Base-by-base conservation (phyloP, 164 flowering plant species). In the Liquidambar formosana region DNA sequence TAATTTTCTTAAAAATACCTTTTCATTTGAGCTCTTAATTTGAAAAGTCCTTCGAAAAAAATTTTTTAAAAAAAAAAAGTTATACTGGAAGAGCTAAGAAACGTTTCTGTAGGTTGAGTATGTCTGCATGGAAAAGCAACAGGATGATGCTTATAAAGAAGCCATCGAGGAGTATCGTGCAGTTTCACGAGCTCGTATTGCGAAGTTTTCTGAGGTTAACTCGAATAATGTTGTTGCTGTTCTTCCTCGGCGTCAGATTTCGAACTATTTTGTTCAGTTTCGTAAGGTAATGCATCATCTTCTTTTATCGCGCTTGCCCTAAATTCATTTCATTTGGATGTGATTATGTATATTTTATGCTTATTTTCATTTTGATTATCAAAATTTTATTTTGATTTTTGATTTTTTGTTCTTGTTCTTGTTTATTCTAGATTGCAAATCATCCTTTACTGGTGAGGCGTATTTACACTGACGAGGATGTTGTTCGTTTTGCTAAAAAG, bases 361-460 rank as follows among this genome's bases (percentile, higher is more conserved):
- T 70, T 58, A 49, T n/a, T 16, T 19, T 41, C 70, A 22, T 41
- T 65, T 21, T 15, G 23, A 43, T 33, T 33, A 33, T 33, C 41
- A 33, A n/a, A n/a, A n/a, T n/a, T n/a, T n/a, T n/a, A n/a, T n/a
- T n/a, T n/a, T n/a, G n/a, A n/a, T n/a, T n/a, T n/a, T n/a, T n/a
- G n/a, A n/a, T n/a, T n/a, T n/a, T n/a, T n/a, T n/a, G n/a, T n/a
- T 15, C 13, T 22, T 60, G 19, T 62, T 62, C 9, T 22, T 8
- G 25, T 21, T 2, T 43, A 18, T 63, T 73, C 28, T 81, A 94
- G 99, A 94, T 94, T 71, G 97, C 99, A 74, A 94, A 94, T 80
- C 99, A 94, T 82, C 97, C 97, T 61, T 87, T 94, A 73, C 73
- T 94, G 64, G 90, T 92, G 75, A 87, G 99, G 87, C 92, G 97